These are phyloP conservation scores for Tricholoma hemisulphureum DNA, from an alignment of 768 basidiomycete genomes.

Conservation along the genomic window DNA sequence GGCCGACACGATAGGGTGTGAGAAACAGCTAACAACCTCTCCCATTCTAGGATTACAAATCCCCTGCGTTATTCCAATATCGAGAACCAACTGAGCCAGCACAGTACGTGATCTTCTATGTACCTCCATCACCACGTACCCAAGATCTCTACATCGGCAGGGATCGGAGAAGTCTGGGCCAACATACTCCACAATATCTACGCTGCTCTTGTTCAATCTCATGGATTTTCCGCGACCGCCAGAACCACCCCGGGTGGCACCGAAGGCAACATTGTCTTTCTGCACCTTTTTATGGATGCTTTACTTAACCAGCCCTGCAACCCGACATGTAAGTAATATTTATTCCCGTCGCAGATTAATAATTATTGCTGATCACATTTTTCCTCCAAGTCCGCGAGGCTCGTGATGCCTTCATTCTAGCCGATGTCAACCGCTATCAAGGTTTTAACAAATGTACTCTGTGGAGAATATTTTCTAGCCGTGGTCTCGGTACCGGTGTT, in stretches of 20 bases:
- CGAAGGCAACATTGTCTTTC: slow-evolving; percentile 36
- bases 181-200: slow-evolving; percentile 25
- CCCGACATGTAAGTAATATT: slow-evolving; percentile 31
- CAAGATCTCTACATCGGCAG: slow-evolving; percentile 6
- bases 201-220: slow-evolving; percentile 16
- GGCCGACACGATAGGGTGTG: slow-evolving; percentile 9
- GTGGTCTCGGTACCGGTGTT: slow-evolving; percentile 39
- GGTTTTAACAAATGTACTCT: slow-evolving; percentile 37
- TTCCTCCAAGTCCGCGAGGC: slow-evolving; percentile 33
- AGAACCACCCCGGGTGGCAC: slow-evolving; percentile 27
- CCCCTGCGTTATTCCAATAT: slow-evolving; percentile 37
- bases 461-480: slow-evolving; percentile 41
- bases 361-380: not conserved
- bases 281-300: slow-evolving; percentile 39
- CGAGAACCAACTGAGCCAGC: slow-evolving; percentile 32
- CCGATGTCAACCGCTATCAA: slow-evolving; percentile 38
- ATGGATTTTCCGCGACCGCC: slow-evolving; percentile 20
- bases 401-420: slow-evolving; percentile 42
- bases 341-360: no score
- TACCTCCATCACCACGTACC: not conserved
- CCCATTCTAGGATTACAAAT: slow-evolving; percentile 23
- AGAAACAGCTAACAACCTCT: slow-evolving; percentile 28
- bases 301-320: slow-evolving; percentile 34
- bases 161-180: slow-evolving; percentile 44
- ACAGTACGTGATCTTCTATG: slow-evolving; percentile 28